phyloP scores from a whole-genome alignment of 2,329 filamentous ascomycete species.

The Neospermospora avenae region DNA sequence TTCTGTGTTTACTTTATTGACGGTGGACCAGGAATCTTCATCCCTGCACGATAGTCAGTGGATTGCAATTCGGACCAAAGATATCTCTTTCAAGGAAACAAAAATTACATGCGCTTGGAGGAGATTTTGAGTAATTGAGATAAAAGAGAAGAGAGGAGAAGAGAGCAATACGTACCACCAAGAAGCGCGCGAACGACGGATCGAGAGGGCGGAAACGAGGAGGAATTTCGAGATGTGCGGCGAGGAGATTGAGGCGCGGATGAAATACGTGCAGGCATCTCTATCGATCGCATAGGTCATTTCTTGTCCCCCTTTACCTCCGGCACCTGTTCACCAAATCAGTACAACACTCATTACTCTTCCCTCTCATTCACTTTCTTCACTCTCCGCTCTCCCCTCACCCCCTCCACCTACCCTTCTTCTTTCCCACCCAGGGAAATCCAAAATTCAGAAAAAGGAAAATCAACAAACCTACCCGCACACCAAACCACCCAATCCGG shows the following conservation, averaged over 20 bases:
- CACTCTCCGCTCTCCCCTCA: background rate
- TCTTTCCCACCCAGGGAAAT: no score
- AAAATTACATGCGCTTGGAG: no score
- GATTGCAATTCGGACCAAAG: no score
- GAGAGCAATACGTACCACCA: no score
- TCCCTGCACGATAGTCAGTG: no score
- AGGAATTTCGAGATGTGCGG: slow-evolving; percentile 59
- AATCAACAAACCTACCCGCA: slow-evolving; percentile 48
- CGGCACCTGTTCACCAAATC: slow-evolving; percentile 44
- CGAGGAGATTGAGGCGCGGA: slow-evolving; percentile 54
- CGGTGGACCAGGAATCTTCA: slow-evolving; percentile 42
- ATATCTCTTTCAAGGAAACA: no score
- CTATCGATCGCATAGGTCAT: slow-evolving; percentile 58
- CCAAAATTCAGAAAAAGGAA: background rate
- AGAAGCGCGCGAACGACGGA: slow-evolving; percentile 47
- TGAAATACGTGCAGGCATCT: slow-evolving; percentile 61
- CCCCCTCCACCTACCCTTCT: background rate
- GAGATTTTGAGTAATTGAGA: no score
- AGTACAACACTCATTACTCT: no score
- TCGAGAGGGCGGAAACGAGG: slow-evolving; percentile 59
- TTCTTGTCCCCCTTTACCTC: slow-evolving; percentile 55
- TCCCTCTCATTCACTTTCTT: no score
- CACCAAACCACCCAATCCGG: slow-evolving; percentile 67
- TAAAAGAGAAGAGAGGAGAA: no score
- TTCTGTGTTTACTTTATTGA: slow-evolving; percentile 40